Base-by-base conservation (phyloP, 2,329 filamentous ascomycete species). In the Phyllosticta citrichinensis region DNA sequence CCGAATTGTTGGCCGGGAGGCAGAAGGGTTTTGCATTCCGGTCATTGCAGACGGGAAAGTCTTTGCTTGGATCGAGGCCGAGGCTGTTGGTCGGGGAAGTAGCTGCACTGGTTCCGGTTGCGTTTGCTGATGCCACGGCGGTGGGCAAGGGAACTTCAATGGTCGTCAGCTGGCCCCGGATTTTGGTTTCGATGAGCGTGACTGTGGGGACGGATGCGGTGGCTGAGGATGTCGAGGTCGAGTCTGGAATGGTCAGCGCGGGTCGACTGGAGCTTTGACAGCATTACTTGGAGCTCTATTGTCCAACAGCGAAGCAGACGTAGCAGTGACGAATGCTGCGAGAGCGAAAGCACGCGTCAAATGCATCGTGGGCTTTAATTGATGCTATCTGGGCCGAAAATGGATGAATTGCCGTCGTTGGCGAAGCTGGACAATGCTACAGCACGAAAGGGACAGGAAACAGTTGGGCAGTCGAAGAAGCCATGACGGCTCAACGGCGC, bases 31-130 rank as follows among this genome's bases (percentile, higher is more conserved):
- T 60, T 22, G 66, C 64, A 27, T 65, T 62, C 9, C 64, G 52
- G 55, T 69, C 64, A n/a, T 64, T 68, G 60, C 73, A 75, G 55
- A 67, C 57, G 8, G 70, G 70, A 54, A 74, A 74, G 30, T 67
- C 67, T 9, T 67, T 68, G 30, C 51, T 64, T 5, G 66, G 60
- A 57, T 66, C 25, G 59, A 50, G 27, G 62, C 27, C 11, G 24
- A 33, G 22, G 40, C 54, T 47, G 5, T 47, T 47, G 17, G 40
- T 47, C 2, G 40, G 40, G n/a, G 27, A 30, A 40, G 27, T 12
- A 53, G 1, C 61, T 24, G 56, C n/a, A 22, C 55, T 55, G 3
- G 47, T 56, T 10, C 12, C 60, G 5, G 63, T 61, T 11, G 55
- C 50, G 24, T n/a, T 52, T 5, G 24, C n/a, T 27, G 40, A 20